Percentiles rank a stretch among this genome's conserved stretches.
phyloP scores from a whole-genome alignment of 768 basidiomycete genomes.

The Mycena metata region DNA sequence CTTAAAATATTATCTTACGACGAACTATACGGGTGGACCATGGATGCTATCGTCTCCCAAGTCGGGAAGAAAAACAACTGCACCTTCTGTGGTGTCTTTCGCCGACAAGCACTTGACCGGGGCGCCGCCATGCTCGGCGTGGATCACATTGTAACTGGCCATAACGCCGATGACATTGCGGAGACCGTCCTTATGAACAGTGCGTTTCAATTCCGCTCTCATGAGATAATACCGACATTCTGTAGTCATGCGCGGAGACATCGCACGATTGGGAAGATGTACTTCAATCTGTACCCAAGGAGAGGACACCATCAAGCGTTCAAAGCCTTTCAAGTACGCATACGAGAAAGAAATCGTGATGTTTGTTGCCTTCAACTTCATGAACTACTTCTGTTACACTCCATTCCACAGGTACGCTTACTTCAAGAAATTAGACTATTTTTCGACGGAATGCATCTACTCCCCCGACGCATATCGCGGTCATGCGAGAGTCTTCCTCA shows the following conservation, averaged over 20 bases:
- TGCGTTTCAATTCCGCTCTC: slow-evolving; percentile 54
- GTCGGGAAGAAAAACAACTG: slow-evolving; percentile 98
- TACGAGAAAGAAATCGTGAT: slow-evolving; percentile 99
- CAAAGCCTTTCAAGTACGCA: slow-evolving; percentile 99
- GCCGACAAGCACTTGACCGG: slow-evolving; percentile 95
- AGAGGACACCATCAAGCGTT: slow-evolving; percentile 95
- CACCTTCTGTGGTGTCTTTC: slow-evolving; percentile 98
- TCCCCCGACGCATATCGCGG: slow-evolving; percentile 99
- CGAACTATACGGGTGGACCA: slow-evolving; percentile 99
- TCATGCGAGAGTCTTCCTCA: slow-evolving; percentile 93
- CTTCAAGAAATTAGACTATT: slow-evolving; percentile 99
- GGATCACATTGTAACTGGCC: slow-evolving; percentile 98
- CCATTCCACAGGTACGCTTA: slow-evolving; percentile 87
- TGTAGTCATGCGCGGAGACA: slow-evolving; percentile 97
- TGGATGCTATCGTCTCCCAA: slow-evolving; percentile 96
- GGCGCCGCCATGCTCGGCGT: slow-evolving; percentile 91
- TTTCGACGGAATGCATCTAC: slow-evolving; percentile 99
- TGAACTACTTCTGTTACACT: not conserved
- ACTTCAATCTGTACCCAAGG: slow-evolving; percentile 96
- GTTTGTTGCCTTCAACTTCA: slow-evolving; percentile 57
- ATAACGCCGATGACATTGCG: slow-evolving; percentile 99
- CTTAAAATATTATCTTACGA: slow-evolving; percentile 97
- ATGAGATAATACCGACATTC: slow-evolving; percentile 5
- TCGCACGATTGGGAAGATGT: slow-evolving; percentile 93
- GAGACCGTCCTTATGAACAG: slow-evolving; percentile 99